These are phyloP conservation scores for Yamadazyma diospyri DNA, from an alignment of 1,139 yeast genomes.

Conservation along the genomic window DNA sequence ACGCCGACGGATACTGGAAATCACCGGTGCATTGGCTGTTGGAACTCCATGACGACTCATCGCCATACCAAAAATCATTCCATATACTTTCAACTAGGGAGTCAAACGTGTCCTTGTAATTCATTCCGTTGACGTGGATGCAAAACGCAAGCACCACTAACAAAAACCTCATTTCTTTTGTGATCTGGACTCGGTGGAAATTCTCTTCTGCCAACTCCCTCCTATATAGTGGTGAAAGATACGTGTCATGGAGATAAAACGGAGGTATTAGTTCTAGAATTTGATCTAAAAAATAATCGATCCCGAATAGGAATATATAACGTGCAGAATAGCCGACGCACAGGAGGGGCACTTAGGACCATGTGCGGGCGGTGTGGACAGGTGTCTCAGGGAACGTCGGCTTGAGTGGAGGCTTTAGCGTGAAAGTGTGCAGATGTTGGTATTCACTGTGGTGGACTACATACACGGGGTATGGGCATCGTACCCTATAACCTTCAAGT, in stretches of 20 bases:
- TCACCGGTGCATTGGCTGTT: constrained; percentile 13
- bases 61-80: constrained; percentile 17
- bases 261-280: not conserved
- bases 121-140: not conserved
- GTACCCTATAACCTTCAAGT: too few relatives aligned
- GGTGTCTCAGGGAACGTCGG: too few relatives aligned
- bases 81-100: constrained; percentile 9
- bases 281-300: not conserved
- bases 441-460: too few relatives aligned
- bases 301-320: constrained; percentile 1
- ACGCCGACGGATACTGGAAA: constrained; percentile 18
- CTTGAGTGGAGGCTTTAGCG: too few relatives aligned
- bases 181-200: not conserved
- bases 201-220: too few relatives aligned
- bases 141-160: not conserved
- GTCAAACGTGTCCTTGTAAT: constrained; percentile 4
- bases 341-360: constrained; percentile 1
- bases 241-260: not conserved
- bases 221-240: not conserved
- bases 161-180: not conserved
- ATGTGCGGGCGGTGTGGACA: too few relatives aligned
- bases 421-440: too few relatives aligned
- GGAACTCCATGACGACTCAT: constrained; percentile 11
- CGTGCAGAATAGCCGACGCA: too few relatives aligned
- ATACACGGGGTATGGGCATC: too few relatives aligned